Percentiles rank a stretch among this genome's conserved stretches.
These are phyloP conservation scores for Xylogone sp. DNA, from an alignment of 2,329 filamentous ascomycete genomes.

Conservation along the genomic window DNA sequence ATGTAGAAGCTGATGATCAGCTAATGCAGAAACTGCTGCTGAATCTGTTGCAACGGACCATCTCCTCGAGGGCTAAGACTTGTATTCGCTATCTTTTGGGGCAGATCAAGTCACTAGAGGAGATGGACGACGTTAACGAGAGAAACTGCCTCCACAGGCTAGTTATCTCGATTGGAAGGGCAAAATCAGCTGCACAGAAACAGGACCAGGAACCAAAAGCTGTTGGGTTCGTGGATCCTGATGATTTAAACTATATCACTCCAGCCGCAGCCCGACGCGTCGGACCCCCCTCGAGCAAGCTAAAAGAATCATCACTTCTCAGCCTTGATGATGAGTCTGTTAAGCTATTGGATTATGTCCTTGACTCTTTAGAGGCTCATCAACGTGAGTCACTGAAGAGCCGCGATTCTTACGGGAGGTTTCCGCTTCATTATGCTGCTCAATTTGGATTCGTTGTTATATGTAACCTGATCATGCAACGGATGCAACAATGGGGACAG, in stretches of 20 bases:
- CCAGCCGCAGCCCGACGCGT: conserved; percentile 68
- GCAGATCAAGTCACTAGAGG: conserved; percentile 69
- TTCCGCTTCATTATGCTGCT: conserved; percentile 88
- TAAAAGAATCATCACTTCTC: conserved; percentile 64
- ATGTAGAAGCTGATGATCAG: conserved; percentile 47
- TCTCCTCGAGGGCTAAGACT: conserved; percentile 63
- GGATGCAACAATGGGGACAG: conserved; percentile 85
- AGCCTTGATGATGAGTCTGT: conserved; percentile 72
- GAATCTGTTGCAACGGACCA: conserved; percentile 74
- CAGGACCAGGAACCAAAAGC: conserved; percentile 11
- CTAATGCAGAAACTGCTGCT: conserved; percentile 66
- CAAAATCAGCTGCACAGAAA: conserved; percentile 45
- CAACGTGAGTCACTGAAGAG: conserved; percentile 67
- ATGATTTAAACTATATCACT: conserved; percentile 64
- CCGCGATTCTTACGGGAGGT: conserved; percentile 74
- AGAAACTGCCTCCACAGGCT: conserved; percentile 91
- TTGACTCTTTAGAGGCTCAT: conserved; percentile 63
- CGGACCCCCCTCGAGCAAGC: conserved; percentile 57
- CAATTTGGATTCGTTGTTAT: conserved; percentile 94
- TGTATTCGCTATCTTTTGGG: conserved; percentile 70
- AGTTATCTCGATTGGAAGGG: conserved; percentile 85
- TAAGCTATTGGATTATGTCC: conserved; percentile 55
- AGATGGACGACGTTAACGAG: conserved; percentile 88
- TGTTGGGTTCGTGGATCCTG: conserved; percentile 39
- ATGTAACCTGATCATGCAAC: conserved; percentile 79